Conservation (phyloP, 306 rosid genomes). For the Begonia fuchsioides region DNA sequence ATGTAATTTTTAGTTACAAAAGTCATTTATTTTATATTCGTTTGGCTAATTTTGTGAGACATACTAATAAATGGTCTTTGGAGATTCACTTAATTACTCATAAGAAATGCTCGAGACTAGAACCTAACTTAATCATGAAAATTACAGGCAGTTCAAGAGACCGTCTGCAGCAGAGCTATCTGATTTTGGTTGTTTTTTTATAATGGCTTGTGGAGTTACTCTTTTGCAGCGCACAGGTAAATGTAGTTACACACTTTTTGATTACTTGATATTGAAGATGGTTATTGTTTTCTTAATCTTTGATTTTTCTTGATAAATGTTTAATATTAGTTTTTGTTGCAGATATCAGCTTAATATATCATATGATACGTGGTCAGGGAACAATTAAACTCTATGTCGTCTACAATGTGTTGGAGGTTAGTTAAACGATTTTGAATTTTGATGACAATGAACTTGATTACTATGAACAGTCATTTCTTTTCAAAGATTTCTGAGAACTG, state of each 20-base stretch:
- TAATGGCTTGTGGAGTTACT: slow-evolving; percentile 69
- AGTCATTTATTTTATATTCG: too few species aligned
- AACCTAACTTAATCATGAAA: slow-evolving; percentile 33
- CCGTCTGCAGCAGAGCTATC: slow-evolving; percentile 73
- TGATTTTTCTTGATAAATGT: not conserved
- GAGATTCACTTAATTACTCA: too few species aligned
- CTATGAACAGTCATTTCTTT: too few species aligned
- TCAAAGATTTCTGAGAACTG: too few species aligned
- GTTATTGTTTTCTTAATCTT: too few species aligned
- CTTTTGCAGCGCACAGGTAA: slow-evolving; percentile 78
- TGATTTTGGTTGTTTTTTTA: slow-evolving; percentile 78
- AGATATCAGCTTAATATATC: slow-evolving; percentile 99
- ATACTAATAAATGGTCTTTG: too few species aligned
- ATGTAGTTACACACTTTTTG: too few species aligned
- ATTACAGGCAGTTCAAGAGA: slow-evolving; percentile 94
- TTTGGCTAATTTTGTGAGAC: too few species aligned
- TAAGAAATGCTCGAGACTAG: too few species aligned
- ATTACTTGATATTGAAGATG: too few species aligned
- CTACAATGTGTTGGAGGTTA: slow-evolving; percentile 91
- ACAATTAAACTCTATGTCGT: slow-evolving; percentile 88
- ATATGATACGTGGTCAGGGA: slow-evolving; percentile 99
- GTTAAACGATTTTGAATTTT: slow-evolving; percentile 8
- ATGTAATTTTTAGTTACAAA: too few species aligned
- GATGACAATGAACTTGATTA: too few species aligned
- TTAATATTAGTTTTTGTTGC: slow-evolving; percentile 10